Evolutionary conservation across 345 rosid species (phyloP), one percentile per base, ranked within the genome.

Genomic region (Syzygium grande): DNA sequence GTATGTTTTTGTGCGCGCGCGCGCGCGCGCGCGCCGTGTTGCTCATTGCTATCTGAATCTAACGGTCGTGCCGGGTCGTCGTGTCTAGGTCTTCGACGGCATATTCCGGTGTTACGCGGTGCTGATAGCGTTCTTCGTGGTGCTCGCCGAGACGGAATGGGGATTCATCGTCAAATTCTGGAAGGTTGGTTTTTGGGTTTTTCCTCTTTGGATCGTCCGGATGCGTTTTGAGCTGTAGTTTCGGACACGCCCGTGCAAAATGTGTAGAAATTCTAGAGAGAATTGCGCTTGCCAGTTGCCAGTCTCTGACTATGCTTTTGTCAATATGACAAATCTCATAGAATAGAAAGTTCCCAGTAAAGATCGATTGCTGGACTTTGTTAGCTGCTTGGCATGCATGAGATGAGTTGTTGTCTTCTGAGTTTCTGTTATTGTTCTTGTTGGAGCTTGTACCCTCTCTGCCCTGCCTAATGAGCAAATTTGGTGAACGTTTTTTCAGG

Each of bases 131-230:
- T 85, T 87, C 65, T 90, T 97, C 56, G 98, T 94, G 86, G 95
- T 94, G 86, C 80, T 98, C 2, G 99, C 93, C 2, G 99, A 98
- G 94, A 96, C 99, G 0, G 99, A 98, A 85, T 98, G 99, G 99
- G 92, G 91, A 29, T 95, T 95, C 86, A 91, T 97, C 52, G 65
- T 89, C 86, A 94, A 92, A 90, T 96, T 94, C 83, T 96, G 93
- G 86, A 94, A 94, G 98, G 99, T 88, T 77, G 49, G 85, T 51
- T 29, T 84, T 84, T 51, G n/a, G 51, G 51, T 41, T n/a, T 54
- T 54, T 56, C 41, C 5, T 29, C 51, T 86, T 7, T 55, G 29
- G 56, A 51, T 90, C 12, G 52, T 23, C 29, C 12, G 51, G 84
- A 29, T 54, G 53, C 79, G 77, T 77, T 68, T 85, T 1, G 49